A percentile compares a stretch with the other conserved stretches of the same genome.
Conservation (phyloP, 192 early-diverging fungal species). For the Gonapodya sp. region DNA sequence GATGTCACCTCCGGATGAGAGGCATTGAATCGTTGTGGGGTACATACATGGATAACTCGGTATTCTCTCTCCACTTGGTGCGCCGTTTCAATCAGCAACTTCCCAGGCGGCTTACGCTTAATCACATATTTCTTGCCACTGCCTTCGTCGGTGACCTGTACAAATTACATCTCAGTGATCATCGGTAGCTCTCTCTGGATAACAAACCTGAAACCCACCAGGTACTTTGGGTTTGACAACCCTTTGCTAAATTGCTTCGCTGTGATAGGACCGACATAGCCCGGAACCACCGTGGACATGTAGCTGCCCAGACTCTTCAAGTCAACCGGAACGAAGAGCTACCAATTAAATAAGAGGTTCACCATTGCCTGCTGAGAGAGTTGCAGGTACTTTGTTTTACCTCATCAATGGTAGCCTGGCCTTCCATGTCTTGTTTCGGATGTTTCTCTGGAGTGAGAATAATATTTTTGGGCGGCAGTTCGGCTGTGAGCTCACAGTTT, state of each 20-base stretch:
- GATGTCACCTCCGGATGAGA: background rate
- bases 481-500: too few species aligned
- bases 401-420: background rate
- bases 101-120: conserved; percentile 87
- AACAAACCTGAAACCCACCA: too few species aligned
- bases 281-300: background rate
- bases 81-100: conserved; percentile 72
- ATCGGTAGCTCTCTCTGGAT: too few species aligned
- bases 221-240: conserved; percentile 6
- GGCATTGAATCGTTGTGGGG: conserved; percentile 12
- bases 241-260: conserved; percentile 7
- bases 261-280: background rate
- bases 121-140: conserved; percentile 47
- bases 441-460: too few species aligned
- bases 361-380: too few species aligned
- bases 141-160: conserved; percentile 11
- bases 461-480: too few species aligned
- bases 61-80: conserved; percentile 92
- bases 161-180: too few species aligned
- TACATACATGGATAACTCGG: conserved; percentile 66
- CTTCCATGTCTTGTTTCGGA: too few species aligned
- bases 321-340: conserved; percentile 7
- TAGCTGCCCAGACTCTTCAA: background rate
- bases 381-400: too few species aligned
- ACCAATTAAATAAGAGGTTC: too few species aligned